Evolutionary conservation across 345 rosid genomes (phyloP).

Genomic region (Eucalyptus cloeziana): DNA sequence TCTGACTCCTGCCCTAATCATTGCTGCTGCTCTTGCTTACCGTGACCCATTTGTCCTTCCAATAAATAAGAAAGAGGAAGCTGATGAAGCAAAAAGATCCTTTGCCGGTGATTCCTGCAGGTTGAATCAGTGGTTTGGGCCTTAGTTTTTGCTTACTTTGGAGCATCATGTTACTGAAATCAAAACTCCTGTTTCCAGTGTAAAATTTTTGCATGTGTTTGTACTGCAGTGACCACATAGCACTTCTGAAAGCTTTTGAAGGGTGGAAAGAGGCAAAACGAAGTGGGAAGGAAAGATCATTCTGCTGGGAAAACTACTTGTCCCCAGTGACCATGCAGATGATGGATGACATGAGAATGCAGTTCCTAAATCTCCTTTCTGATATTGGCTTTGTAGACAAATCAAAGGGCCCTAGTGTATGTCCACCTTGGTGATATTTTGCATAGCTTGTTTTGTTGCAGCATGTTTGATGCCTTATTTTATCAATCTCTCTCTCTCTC

Average conservation of each 20-base stretch:
- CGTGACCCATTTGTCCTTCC: slow-evolving; percentile 94
- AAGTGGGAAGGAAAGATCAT: slow-evolving; percentile 49
- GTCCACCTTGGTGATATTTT: slow-evolving; percentile 1
- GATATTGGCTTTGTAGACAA: slow-evolving; percentile 92
- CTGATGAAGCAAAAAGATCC: slow-evolving; percentile 78
- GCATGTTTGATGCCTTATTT: not conserved
- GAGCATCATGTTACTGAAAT: not conserved
- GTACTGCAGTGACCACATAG: slow-evolving; percentile 86
- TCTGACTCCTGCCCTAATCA: slow-evolving; percentile 89
- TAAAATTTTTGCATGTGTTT: not conserved
- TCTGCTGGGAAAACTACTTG: slow-evolving; percentile 81
- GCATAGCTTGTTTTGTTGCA: not conserved
- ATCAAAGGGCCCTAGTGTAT: slow-evolving; percentile 65
- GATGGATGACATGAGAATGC: slow-evolving; percentile 97
- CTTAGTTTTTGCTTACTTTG: not conserved
- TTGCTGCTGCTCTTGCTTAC: slow-evolving; percentile 87
- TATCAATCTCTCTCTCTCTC: not conserved
- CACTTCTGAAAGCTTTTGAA: slow-evolving; percentile 86
- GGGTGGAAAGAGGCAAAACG: slow-evolving; percentile 75
- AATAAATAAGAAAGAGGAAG: slow-evolving; percentile 67
- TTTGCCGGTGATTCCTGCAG: slow-evolving; percentile 98
- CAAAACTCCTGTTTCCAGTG: not conserved
- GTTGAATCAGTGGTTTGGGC: slow-evolving; percentile 11
- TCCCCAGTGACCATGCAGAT: slow-evolving; percentile 75
- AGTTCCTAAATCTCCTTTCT: slow-evolving; percentile 73